A percentile compares a stretch with the other conserved stretches of the same genome.
Evolutionary conservation across 129 eudicot genomes (phyloP).

Genomic region (Flaveria robusta): DNA sequence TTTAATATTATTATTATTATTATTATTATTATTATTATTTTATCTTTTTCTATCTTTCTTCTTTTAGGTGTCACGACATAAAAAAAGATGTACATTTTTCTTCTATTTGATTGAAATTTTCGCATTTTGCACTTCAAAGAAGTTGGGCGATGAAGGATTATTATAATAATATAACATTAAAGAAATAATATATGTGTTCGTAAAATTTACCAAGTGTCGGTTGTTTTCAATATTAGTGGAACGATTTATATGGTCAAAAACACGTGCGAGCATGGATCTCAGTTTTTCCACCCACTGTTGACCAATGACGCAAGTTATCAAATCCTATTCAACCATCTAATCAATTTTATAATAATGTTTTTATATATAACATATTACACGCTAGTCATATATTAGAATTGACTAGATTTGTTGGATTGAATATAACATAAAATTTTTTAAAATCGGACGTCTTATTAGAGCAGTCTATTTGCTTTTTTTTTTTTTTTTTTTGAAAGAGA

Average conservation of each 20-base stretch:
- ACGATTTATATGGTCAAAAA: slow-evolving; percentile 20
- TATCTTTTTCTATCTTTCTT: too few species aligned
- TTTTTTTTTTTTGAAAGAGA: too few species aligned
- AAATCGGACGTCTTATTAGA: too few species aligned
- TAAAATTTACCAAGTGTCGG: not conserved
- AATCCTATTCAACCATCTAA: slow-evolving; percentile 19
- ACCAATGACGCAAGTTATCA: slow-evolving; percentile 31
- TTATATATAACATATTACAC: not conserved
- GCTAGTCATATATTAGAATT: not conserved
- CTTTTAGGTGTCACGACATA: too few species aligned
- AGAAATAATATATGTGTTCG: not conserved
- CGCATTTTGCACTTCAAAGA: slow-evolving; percentile 10
- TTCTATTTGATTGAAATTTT: not conserved
- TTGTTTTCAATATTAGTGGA: not conserved
- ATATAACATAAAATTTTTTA: not conserved
- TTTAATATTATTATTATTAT: too few species aligned
- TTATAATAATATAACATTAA: not conserved
- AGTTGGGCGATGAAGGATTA: slow-evolving; percentile 26
- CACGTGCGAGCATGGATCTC: slow-evolving; percentile 23
- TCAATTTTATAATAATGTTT: not conserved
- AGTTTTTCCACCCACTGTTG: slow-evolving; percentile 30
- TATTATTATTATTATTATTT: too few species aligned
- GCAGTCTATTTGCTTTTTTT: too few species aligned
- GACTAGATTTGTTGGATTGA: not conserved
- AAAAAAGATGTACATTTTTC: too few species aligned